These are phyloP conservation scores for Populus hybrid DNA, from an alignment of 441 rosid genomes.

Conservation along the genomic window DNA sequence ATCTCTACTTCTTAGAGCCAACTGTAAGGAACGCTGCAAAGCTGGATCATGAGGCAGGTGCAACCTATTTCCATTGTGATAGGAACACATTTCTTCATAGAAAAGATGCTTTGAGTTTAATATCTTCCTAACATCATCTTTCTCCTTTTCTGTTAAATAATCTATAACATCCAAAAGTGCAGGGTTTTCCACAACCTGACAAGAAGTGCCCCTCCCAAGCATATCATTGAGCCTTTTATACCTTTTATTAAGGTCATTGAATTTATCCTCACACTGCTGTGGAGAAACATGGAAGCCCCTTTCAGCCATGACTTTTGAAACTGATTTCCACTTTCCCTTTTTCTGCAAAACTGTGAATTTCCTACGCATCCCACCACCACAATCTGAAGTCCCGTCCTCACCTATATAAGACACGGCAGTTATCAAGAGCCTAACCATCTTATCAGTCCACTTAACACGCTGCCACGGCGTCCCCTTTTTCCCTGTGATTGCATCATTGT, in stretches of 20 bases:
- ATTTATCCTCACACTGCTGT: slow-evolving; percentile 85
- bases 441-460: slow-evolving; percentile 90
- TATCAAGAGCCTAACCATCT: slow-evolving; percentile 85
- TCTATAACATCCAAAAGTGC: slow-evolving; percentile 68
- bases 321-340: slow-evolving; percentile 91
- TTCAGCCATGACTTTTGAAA: slow-evolving; percentile 85
- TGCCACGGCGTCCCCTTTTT: slow-evolving; percentile 86
- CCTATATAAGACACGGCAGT: slow-evolving; percentile 86
- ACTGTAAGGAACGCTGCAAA: slow-evolving; percentile 69
- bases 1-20: slow-evolving; percentile 76
- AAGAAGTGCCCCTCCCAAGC: slow-evolving; percentile 87
- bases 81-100: slow-evolving; percentile 97
- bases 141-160: slow-evolving; percentile 67
- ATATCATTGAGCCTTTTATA: slow-evolving; percentile 89
- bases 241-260: slow-evolving; percentile 43
- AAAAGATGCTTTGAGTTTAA: slow-evolving; percentile 87
- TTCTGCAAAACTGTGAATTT: slow-evolving; percentile 73
- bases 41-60: slow-evolving; percentile 88
- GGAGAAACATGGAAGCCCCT: slow-evolving; percentile 83
- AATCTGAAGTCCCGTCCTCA: slow-evolving; percentile 58
- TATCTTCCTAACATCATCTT: slow-evolving; percentile 82
- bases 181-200: slow-evolving; percentile 90
- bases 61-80: slow-evolving; percentile 77
- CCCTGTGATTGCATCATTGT: slow-evolving; percentile 48
- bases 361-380: slow-evolving; percentile 52